phyloP scores from a whole-genome alignment of 192 early-diverging fungal genomes.

The Backusella macrospora region DNA sequence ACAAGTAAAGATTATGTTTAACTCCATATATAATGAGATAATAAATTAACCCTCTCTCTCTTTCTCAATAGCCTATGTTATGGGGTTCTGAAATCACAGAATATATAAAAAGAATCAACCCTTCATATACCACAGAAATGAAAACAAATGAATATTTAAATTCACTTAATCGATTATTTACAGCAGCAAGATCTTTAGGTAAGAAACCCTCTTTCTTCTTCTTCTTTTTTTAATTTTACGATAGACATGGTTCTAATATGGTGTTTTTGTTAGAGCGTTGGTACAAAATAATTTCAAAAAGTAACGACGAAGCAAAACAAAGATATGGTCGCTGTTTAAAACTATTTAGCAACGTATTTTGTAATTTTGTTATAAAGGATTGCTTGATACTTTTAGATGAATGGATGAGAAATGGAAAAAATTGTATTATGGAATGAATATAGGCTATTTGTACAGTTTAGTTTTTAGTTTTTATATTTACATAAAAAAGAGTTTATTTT shows the following conservation, averaged over 20 bases:
- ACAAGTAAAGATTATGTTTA: slow-evolving; percentile 8
- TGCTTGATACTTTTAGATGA: slow-evolving; percentile 12
- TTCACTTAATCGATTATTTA: slow-evolving; percentile 12
- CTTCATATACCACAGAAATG: no score
- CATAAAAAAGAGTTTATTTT: neutral
- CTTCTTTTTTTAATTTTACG: neutral
- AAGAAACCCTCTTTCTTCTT: neutral
- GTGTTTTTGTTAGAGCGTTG: neutral
- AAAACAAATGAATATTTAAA: slow-evolving; percentile 17
- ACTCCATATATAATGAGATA: neutral
- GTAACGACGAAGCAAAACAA: neutral
- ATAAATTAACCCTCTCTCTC: slow-evolving; percentile 11
- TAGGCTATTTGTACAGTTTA: neutral
- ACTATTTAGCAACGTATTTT: neutral
- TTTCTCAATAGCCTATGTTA: neutral
- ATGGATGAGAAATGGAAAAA: slow-evolving; percentile 11
- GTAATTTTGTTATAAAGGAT: slow-evolving; percentile 24
- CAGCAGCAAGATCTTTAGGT: slow-evolving; percentile 13
- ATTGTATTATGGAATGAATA: slow-evolving; percentile 12
- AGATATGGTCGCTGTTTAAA: neutral
- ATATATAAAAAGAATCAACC: neutral
- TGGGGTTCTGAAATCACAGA: neutral
- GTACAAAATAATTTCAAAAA: neutral
- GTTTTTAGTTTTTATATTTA: no score
- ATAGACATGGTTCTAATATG: neutral